These are phyloP conservation scores for Fraxinus sp. DNA, from an alignment of 305 asterid genomes.

Conservation along the genomic window DNA sequence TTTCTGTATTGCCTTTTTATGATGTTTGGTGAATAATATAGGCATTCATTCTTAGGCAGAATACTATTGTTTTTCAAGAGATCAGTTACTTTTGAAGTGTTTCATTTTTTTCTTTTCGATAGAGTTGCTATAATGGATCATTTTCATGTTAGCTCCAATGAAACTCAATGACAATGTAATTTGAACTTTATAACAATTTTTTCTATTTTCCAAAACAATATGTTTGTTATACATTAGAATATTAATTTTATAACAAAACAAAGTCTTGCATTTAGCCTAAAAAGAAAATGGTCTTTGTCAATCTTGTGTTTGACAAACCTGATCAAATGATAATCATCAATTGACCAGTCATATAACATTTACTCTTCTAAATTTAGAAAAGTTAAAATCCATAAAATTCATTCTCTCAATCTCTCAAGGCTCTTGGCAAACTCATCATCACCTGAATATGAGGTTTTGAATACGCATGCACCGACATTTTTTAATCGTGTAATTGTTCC, in stretches of 20 bases:
- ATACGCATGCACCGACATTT: not conserved
- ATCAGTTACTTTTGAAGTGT: not conserved
- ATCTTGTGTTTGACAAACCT: not conserved
- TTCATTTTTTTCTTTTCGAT: not conserved
- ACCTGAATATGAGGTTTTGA: not conserved
- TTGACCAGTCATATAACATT: not conserved
- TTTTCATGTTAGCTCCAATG: not conserved
- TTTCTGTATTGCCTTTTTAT: constrained; percentile 27
- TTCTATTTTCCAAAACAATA: not conserved
- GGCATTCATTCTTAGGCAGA: not conserved
- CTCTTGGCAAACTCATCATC: not conserved
- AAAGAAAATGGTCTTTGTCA: not conserved
- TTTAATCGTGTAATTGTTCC: not conserved
- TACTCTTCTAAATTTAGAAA: not conserved
- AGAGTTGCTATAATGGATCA: not conserved
- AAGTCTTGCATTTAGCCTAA: not conserved
- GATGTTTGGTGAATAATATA: not conserved
- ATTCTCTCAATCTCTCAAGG: not conserved
- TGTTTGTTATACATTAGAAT: not conserved
- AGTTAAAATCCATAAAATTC: not conserved
- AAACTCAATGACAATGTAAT: not conserved
- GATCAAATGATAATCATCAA: not conserved
- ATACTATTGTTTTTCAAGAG: not conserved
- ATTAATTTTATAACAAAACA: not conserved
- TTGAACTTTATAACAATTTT: not conserved